phyloP scores from a whole-genome alignment of 768 basidiomycete species.

The Leccinum variicolor region DNA sequence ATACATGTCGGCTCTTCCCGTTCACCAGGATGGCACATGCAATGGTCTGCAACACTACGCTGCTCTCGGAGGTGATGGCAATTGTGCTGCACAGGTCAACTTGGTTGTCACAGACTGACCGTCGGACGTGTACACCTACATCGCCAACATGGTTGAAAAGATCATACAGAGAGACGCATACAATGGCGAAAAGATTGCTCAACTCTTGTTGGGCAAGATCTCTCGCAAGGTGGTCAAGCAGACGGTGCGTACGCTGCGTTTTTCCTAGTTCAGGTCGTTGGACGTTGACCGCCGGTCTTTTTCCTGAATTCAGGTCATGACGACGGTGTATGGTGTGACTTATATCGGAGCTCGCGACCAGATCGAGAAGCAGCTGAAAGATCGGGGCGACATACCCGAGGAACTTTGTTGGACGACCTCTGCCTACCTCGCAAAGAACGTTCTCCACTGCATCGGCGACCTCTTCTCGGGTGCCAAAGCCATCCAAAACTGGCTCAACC shows the following conservation, averaged over 20 bases:
- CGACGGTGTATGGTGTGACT: constrained; percentile 97
- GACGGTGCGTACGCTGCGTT: constrained; percentile 54
- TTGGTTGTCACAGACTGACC: constrained; percentile 79
- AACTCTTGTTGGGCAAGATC: constrained; percentile 70
- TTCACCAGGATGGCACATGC: constrained; percentile 98
- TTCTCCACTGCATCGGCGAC: constrained; percentile 81
- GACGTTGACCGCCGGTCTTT: not conserved
- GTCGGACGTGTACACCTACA: constrained; percentile 92
- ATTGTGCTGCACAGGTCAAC: constrained; percentile 92
- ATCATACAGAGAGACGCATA: constrained; percentile 54
- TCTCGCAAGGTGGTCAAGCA: constrained; percentile 96
- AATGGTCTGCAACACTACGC: constrained; percentile 99
- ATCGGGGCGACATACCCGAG: constrained; percentile 64
- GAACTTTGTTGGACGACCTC: constrained; percentile 75
- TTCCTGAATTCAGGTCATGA: constrained; percentile 72
- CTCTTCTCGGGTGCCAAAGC: constrained; percentile 89
- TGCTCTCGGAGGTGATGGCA: constrained; percentile 88
- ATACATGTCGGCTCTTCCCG: constrained; percentile 70
- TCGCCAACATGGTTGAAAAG: constrained; percentile 81
- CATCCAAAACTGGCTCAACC: constrained; percentile 90
- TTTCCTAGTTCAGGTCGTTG: not conserved
- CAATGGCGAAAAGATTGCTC: constrained; percentile 51
- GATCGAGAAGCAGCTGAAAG: constrained; percentile 84
- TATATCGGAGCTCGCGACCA: constrained; percentile 93
- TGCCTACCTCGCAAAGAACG: constrained; percentile 77